Conservation (phyloP, 345 rosid genomes). For the Acer saccharum region DNA sequence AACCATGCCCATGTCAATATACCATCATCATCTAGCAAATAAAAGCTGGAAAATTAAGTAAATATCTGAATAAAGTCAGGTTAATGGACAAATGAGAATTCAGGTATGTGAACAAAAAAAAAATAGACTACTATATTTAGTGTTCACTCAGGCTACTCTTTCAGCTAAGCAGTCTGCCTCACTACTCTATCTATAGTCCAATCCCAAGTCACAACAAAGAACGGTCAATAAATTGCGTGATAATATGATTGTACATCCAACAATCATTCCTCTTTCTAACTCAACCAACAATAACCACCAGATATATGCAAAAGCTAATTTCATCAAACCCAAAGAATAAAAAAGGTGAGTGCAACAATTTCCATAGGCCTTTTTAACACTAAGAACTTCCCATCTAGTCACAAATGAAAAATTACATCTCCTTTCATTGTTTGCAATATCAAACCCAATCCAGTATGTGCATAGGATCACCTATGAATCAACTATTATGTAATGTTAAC, state of each 20-base stretch:
- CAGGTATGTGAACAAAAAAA: not conserved
- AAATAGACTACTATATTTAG: not conserved
- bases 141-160: not conserved
- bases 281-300: not conserved
- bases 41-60: not conserved
- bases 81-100: not conserved
- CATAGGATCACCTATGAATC: too few relatives aligned
- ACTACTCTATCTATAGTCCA: not conserved
- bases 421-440: too few relatives aligned
- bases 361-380: too few relatives aligned
- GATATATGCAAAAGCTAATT: not conserved
- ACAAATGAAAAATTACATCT: too few relatives aligned
- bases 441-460: too few relatives aligned
- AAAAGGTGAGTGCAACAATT: too few relatives aligned
- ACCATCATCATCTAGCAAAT: constrained; percentile 4
- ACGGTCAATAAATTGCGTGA: not conserved
- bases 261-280: not conserved
- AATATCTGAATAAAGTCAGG: constrained; percentile 12
- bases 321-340: not conserved
- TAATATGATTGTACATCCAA: not conserved
- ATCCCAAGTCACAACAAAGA: not conserved
- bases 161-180: not conserved
- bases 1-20: constrained; percentile 3
- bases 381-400: too few relatives aligned
- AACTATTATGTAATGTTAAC: too few relatives aligned